A percentile compares a stretch with the other conserved stretches of the same genome.
phyloP scores from a whole-genome alignment of 495 filamentous ascomycete genomes.

The Cenococcum geophilum region DNA sequence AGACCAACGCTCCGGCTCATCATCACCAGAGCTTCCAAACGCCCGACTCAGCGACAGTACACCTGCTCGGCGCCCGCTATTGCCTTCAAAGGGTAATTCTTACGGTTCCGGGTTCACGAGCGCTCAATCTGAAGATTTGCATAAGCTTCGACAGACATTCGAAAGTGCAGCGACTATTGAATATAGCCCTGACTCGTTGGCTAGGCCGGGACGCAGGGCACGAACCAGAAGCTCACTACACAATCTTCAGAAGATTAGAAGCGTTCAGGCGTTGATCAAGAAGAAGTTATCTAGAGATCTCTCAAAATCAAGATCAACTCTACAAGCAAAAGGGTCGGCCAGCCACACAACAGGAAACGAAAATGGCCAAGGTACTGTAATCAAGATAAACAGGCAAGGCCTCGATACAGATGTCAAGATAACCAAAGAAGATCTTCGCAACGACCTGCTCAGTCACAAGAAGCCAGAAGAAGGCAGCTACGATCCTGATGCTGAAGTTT shows the following conservation, averaged over 20 bases:
- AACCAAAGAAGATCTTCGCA: constrained; percentile 24
- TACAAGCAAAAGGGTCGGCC: not conserved
- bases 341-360: not conserved
- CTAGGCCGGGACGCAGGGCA: constrained; percentile 6
- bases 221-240: constrained; percentile 2
- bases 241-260: constrained; percentile 27
- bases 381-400: constrained; percentile 14
- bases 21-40: constrained; percentile 25
- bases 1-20: not conserved
- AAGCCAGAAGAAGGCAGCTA: constrained; percentile 27
- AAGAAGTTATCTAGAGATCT: constrained; percentile 21
- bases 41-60: constrained; percentile 24
- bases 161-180: constrained; percentile 20
- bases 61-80: constrained; percentile 18
- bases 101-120: constrained; percentile 23
- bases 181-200: not conserved
- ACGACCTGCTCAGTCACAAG: constrained; percentile 29
- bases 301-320: constrained; percentile 3
- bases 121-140: constrained; percentile 22
- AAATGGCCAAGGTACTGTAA: constrained; percentile 14
- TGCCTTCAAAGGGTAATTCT: constrained; percentile 10
- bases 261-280: constrained; percentile 24
- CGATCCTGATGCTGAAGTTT: constrained; percentile 27
- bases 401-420: constrained; percentile 25
- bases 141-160: constrained; percentile 28